phyloP scores from a whole-genome alignment of 2,329 filamentous ascomycete species.

The Colletotrichum lini region DNA sequence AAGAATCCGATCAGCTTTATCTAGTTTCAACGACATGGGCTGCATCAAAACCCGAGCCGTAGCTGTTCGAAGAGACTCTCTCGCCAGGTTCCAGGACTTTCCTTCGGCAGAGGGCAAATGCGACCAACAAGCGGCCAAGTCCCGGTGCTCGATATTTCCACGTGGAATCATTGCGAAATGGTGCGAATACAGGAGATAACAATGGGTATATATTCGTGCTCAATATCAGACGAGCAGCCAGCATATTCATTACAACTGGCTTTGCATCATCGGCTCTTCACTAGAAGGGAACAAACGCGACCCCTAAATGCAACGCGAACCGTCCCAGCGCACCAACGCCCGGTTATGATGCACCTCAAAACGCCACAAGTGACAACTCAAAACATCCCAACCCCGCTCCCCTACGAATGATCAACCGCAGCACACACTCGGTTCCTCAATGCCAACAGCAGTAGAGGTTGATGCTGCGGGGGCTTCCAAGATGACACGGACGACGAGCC shows the following conservation, averaged over 20 bases:
- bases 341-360: slow-evolving; percentile 21
- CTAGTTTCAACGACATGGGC: neutral
- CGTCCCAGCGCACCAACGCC: slow-evolving; percentile 8
- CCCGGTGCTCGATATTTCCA: neutral
- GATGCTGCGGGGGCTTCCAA: slow-evolving; percentile 30
- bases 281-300: no score
- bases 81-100: no score
- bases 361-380: neutral
- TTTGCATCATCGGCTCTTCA: no score
- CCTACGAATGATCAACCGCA: slow-evolving; percentile 53
- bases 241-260: no score
- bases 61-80: no score
- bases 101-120: no score
- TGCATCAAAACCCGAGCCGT: no score
- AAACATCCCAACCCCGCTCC: no score
- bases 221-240: neutral
- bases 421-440: slow-evolving; percentile 64
- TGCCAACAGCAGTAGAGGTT: slow-evolving; percentile 48
- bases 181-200: neutral
- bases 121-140: no score
- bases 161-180: neutral
- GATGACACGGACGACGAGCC: slow-evolving; percentile 61
- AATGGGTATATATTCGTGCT: slow-evolving; percentile 21
- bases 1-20: neutral
- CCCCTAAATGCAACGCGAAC: neutral